Conservation (phyloP, 805 yeast genomes). For the Candida ulmi region DNA sequence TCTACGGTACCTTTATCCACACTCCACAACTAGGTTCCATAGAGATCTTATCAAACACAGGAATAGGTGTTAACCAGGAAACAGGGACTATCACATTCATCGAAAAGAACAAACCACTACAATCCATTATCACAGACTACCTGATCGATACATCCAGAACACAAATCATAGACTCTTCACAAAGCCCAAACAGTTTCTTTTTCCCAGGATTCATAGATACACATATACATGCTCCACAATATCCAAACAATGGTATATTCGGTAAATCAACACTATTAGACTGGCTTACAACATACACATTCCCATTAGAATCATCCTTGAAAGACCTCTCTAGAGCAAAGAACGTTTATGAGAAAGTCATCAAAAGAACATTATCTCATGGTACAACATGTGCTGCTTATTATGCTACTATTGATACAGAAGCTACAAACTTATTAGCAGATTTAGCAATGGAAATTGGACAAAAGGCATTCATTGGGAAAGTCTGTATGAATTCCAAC, state of each 20-base stretch:
- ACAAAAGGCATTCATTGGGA: slow-evolving; percentile 87
- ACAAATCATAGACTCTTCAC: slow-evolving; percentile 28
- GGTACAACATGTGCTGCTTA: slow-evolving; percentile 95
- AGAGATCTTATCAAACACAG: slow-evolving; percentile 48
- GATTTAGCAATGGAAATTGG: slow-evolving; percentile 60
- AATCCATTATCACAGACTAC: slow-evolving; percentile 7
- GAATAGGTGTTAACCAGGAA: slow-evolving; percentile 60
- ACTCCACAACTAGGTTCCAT: slow-evolving; percentile 56
- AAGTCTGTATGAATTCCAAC: slow-evolving; percentile 89
- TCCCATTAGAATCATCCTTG: slow-evolving; percentile 77
- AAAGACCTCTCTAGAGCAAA: slow-evolving; percentile 48
- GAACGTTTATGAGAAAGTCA: slow-evolving; percentile 58
- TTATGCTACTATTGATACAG: slow-evolving; percentile 81
- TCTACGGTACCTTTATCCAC: slow-evolving; percentile 69
- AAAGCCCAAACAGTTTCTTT: slow-evolving; percentile 46
- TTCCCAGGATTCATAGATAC: slow-evolving; percentile 83
- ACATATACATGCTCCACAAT: slow-evolving; percentile 82
- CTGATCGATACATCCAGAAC: slow-evolving; percentile 22
- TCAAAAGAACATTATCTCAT: slow-evolving; percentile 60
- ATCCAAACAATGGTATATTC: slow-evolving; percentile 77
- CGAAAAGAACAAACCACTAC: slow-evolving; percentile 6
- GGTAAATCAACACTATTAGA: slow-evolving; percentile 81
- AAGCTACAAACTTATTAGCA: slow-evolving; percentile 72
- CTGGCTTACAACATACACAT: slow-evolving; percentile 86
- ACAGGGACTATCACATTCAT: slow-evolving; percentile 27